Base-by-base conservation (phyloP, 345 rosid species). In the Syzygium aqueum region DNA sequence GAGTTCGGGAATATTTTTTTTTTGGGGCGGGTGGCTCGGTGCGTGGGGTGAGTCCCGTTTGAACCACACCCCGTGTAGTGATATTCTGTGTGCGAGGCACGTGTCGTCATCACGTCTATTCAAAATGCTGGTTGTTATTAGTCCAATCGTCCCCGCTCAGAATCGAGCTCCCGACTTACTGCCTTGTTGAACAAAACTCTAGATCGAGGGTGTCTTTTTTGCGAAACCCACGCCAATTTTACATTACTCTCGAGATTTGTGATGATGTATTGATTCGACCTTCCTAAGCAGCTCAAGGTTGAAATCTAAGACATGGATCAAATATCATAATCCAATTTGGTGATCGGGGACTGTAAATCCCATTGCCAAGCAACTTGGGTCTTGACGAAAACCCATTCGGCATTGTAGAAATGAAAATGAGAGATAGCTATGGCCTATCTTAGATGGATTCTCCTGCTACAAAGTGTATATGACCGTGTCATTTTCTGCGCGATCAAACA, bases 401-500 rank as follows among this genome's bases (percentile, higher is more conserved):
- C n/a, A 14, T 7, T 6, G 11, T 13, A n/a, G 8, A 61, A 61
- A 33, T 17, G 49, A 40, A 67, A 67, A 67, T 19, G 80, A 43
- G 46, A 43, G 46, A 17, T 3, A 19, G 23, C 25, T 40, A 67
- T 67, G 80, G 3, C 8, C 0, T 17, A 67, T 17, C 11, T 8
- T 67, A 7, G 21, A 16, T 15, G 77, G 40, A 33, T 22, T 30
- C 21, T 30, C 30, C 5, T 6, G 2, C 19, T 67, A 33, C 19
- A 19, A 67, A 30, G 43, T 6, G 0, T 17, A 9, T 17, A 33
- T 6, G 21, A 30, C 2, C 16, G 3, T 14, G 23, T 67, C 46
- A 33, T n/a, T 63, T 14, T 33, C 8, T 33, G 3, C 25, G 0
- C 49, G 1, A 73, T 73, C 49, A 19, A 19, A 67, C 0, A 0